phyloP scores from a whole-genome alignment of 495 filamentous ascomycete genomes.

The Amniculicola lignicola region DNA sequence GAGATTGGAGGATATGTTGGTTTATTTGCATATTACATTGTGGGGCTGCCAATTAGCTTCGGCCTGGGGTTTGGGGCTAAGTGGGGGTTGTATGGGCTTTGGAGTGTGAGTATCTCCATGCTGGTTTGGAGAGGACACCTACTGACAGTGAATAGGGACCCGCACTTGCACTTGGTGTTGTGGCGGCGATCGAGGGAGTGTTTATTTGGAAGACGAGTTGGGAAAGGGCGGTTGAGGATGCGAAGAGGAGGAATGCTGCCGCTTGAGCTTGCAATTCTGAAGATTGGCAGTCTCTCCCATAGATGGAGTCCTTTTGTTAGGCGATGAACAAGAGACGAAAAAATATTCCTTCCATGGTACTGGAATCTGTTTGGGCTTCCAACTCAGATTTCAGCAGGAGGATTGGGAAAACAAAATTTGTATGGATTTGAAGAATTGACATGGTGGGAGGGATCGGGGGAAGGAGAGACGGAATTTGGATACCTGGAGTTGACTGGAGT shows the following conservation, averaged over 20 bases:
- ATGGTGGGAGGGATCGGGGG: too few relatives aligned
- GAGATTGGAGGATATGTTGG: constrained; percentile 86
- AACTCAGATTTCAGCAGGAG: too few relatives aligned
- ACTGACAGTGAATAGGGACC: constrained; percentile 34
- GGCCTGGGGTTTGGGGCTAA: constrained; percentile 59
- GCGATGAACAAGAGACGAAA: too few relatives aligned
- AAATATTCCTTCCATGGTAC: too few relatives aligned
- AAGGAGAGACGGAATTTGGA: too few relatives aligned
- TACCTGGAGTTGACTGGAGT: too few relatives aligned
- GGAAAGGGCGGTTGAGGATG: constrained; percentile 71
- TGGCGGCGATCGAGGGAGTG: constrained; percentile 61
- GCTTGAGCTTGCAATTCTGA: background rate
- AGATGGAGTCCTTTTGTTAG: background rate
- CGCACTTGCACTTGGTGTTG: constrained; percentile 43
- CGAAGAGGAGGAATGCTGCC: constrained; percentile 57
- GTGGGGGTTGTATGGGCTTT: constrained; percentile 59
- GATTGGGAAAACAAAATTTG: too few relatives aligned
- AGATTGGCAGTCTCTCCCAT: background rate
- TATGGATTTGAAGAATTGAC: too few relatives aligned
- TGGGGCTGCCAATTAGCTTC: constrained; percentile 82
- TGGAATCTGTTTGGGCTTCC: too few relatives aligned
- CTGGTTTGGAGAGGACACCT: background rate
- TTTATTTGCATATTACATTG: constrained; percentile 75
- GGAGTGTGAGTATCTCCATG: constrained; percentile 50
- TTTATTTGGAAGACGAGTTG: constrained; percentile 68